phyloP scores from a whole-genome alignment of 2,329 filamentous ascomycete species.

The Xylaria sp. region DNA sequence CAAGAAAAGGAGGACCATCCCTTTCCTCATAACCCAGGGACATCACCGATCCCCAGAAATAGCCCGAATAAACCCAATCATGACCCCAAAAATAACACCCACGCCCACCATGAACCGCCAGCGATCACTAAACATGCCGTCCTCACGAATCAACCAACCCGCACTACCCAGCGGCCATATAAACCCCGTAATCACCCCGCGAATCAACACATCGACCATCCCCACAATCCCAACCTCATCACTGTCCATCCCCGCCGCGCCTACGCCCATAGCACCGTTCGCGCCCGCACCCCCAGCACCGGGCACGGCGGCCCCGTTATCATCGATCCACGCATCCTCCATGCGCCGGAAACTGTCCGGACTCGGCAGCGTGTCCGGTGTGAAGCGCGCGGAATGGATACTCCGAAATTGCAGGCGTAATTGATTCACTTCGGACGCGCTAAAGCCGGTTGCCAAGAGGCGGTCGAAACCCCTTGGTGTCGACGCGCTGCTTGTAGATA shows the following conservation, averaged over 20 bases:
- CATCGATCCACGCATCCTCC: conserved; percentile 89
- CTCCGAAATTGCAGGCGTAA: conserved; percentile 84
- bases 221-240: conserved; percentile 46
- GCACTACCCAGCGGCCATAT: conserved; percentile 88
- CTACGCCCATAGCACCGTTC: conserved; percentile 32
- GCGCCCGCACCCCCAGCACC: conserved; percentile 30
- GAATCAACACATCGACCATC: conserved; percentile 77
- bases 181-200: conserved; percentile 86
- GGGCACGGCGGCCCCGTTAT: conserved; percentile 40
- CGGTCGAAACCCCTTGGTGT: conserved; percentile 79
- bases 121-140: conserved; percentile 78
- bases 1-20: background rate
- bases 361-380: conserved; percentile 82
- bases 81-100: conserved; percentile 61
- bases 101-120: conserved; percentile 83
- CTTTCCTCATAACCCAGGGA: background rate
- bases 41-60: conserved; percentile 31
- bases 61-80: conserved; percentile 34
- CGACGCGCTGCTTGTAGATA: conserved; percentile 24
- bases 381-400: conserved; percentile 75
- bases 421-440: conserved; percentile 72
- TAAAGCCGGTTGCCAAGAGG: conserved; percentile 75
- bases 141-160: conserved; percentile 79
- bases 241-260: conserved; percentile 34
- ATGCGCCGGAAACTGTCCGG: conserved; percentile 68